phyloP scores from a whole-genome alignment of 768 basidiomycete genomes.

The Amanita molliuscula region DNA sequence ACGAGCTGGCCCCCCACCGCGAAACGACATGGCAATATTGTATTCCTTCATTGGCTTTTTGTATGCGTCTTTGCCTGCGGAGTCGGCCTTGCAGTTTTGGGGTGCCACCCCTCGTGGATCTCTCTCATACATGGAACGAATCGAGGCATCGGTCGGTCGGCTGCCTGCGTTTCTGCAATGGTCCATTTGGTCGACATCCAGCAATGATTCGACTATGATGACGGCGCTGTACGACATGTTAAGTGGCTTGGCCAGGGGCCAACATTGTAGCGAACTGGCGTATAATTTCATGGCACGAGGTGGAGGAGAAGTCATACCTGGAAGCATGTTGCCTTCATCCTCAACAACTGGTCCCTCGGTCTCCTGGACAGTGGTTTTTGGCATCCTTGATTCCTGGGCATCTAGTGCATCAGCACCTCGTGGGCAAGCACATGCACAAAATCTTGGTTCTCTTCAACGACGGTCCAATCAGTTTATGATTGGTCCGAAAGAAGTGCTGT shows the following conservation, averaged over 20 bases:
- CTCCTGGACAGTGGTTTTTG: slow-evolving; percentile 74
- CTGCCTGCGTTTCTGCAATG: slow-evolving; percentile 28
- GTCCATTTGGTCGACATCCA: slow-evolving; percentile 29
- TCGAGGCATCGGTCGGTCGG: slow-evolving; percentile 53
- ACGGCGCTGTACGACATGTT: slow-evolving; percentile 87
- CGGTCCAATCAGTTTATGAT: slow-evolving; percentile 38
- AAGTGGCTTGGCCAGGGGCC: slow-evolving; percentile 71
- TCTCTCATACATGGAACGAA: slow-evolving; percentile 41
- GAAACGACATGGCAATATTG: slow-evolving; percentile 79
- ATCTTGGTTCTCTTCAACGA: slow-evolving; percentile 25
- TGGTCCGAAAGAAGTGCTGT: slow-evolving; percentile 61
- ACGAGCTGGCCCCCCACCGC: slow-evolving; percentile 33
- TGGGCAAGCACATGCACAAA: slow-evolving; percentile 31
- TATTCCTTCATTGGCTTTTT: slow-evolving; percentile 78
- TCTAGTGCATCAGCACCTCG: slow-evolving; percentile 38
- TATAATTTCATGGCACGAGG: slow-evolving; percentile 83
- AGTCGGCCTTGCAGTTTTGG: slow-evolving; percentile 84
- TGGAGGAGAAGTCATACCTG: slow-evolving; percentile 58
- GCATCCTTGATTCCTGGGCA: slow-evolving; percentile 67
- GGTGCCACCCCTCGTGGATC: slow-evolving; percentile 44
- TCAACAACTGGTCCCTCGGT: slow-evolving; percentile 45
- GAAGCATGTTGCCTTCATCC: slow-evolving; percentile 42
- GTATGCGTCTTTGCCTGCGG: slow-evolving; percentile 62
- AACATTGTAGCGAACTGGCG: slow-evolving; percentile 75
- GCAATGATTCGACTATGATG: slow-evolving; percentile 61